Conservation (phyloP, 257 asterid genomes). For the Fraxinus americana region DNA sequence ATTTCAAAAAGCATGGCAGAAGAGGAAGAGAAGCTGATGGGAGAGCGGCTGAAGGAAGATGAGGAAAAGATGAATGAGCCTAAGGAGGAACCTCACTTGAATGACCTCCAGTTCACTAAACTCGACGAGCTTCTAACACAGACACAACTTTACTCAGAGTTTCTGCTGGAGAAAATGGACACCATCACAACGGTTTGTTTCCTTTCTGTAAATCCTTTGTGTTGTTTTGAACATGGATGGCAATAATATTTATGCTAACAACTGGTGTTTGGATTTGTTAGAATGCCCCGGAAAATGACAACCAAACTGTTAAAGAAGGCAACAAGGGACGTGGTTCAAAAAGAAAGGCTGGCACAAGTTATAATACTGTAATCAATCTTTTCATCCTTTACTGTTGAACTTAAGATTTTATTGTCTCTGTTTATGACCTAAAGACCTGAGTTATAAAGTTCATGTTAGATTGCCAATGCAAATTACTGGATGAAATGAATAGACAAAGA, state of each 20-base stretch:
- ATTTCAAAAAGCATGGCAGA: constrained; percentile 53
- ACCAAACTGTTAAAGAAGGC: constrained; percentile 34
- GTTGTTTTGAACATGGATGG: constrained; percentile 2
- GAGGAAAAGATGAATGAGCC: constrained; percentile 32
- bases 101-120: constrained; percentile 68
- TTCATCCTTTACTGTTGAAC: constrained; percentile 9
- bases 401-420: background rate
- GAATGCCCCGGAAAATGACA: constrained; percentile 62
- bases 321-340: constrained; percentile 76
- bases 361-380: constrained; percentile 52
- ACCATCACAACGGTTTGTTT: constrained; percentile 68
- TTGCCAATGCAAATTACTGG: no score
- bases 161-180: constrained; percentile 94
- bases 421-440: background rate
- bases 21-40: constrained; percentile 60
- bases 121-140: constrained; percentile 95
- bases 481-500: no score
- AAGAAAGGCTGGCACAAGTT: constrained; percentile 63
- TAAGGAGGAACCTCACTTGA: constrained; percentile 51
- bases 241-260: constrained; percentile 17
- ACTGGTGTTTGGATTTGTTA: constrained; percentile 35
- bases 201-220: constrained; percentile 5
- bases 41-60: constrained; percentile 62
- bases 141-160: constrained; percentile 88
- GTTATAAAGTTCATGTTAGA: no score